Conservation (phyloP, 495 filamentous ascomycete species). For the Xanthoparmelia taractica region DNA sequence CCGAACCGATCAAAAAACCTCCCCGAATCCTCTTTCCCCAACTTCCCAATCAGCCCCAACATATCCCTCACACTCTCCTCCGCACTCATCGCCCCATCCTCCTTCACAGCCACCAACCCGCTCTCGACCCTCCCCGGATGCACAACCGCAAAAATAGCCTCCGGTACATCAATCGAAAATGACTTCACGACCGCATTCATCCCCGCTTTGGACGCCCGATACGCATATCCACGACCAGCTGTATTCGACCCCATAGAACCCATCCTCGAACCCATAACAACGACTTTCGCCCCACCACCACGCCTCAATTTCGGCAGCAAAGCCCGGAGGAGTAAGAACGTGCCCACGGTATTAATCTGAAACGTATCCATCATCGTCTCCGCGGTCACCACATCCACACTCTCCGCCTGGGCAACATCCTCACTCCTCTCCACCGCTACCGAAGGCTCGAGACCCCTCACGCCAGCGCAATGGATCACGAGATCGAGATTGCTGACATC, state of each 20-base stretch:
- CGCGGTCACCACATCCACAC: neutral
- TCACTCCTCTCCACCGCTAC: neutral
- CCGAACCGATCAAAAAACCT: constrained; percentile 37
- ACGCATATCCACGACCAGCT: constrained; percentile 30
- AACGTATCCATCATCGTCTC: constrained; percentile 4
- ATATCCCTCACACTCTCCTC: constrained; percentile 34
- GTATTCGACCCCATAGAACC: constrained; percentile 27
- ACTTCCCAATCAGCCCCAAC: constrained; percentile 29
- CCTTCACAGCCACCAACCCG: constrained; percentile 32
- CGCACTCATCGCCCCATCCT: constrained; percentile 35
- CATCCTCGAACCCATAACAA: constrained; percentile 33
- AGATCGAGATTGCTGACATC: neutral
- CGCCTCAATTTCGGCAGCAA: constrained; percentile 5
- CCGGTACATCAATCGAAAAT: constrained; percentile 31
- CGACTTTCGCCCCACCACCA: constrained; percentile 25
- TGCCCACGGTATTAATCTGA: constrained; percentile 5
- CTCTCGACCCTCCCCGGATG: constrained; percentile 38
- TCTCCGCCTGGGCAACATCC: constrained; percentile 12
- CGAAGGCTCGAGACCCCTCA: constrained; percentile 4
- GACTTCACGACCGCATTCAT: constrained; percentile 30
- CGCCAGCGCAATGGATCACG: constrained; percentile 12
- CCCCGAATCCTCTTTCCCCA: constrained; percentile 27
- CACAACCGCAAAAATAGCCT: constrained; percentile 24
- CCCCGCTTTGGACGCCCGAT: constrained; percentile 33
- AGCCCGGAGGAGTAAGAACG: constrained; percentile 7